These are phyloP conservation scores for Posidonia australis DNA, from an alignment of 106 monocot genomes.

Conservation along the genomic window DNA sequence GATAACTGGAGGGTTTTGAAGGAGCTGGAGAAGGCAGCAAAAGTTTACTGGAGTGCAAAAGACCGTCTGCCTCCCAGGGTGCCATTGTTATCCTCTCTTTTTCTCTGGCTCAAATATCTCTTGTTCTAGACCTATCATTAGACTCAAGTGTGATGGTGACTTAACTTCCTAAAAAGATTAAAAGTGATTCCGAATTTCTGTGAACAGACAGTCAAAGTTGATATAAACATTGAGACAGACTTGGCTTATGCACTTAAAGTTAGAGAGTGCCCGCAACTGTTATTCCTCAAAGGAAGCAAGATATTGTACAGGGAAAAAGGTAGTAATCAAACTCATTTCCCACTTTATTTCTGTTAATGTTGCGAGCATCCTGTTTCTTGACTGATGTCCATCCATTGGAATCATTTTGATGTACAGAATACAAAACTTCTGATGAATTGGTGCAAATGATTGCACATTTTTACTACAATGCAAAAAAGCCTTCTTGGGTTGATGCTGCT, in stretches of 20 bases:
- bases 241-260: slow-evolving; percentile 72
- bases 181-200: background rate
- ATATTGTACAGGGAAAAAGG: slow-evolving; percentile 74
- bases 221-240: slow-evolving; percentile 73
- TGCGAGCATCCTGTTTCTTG: background rate
- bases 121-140: background rate
- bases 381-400: background rate
- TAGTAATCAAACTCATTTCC: background rate
- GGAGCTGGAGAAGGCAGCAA: slow-evolving; percentile 88
- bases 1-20: slow-evolving; percentile 87
- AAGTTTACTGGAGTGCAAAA: slow-evolving; percentile 87
- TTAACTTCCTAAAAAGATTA: background rate
- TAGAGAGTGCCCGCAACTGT: slow-evolving; percentile 49
- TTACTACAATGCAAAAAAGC: slow-evolving; percentile 73
- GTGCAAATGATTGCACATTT: slow-evolving; percentile 79
- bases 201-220: slow-evolving; percentile 58
- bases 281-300: slow-evolving; percentile 59
- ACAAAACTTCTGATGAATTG: slow-evolving; percentile 51
- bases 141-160: background rate
- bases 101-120: background rate
- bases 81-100: slow-evolving; percentile 4
- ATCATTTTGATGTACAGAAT: slow-evolving; percentile 24
- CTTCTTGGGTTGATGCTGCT: slow-evolving; percentile 47
- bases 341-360: background rate
- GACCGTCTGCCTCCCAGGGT: slow-evolving; percentile 91